Base-by-base conservation (phyloP, 768 basidiomycete species). In the Solioccasus polychromus region DNA sequence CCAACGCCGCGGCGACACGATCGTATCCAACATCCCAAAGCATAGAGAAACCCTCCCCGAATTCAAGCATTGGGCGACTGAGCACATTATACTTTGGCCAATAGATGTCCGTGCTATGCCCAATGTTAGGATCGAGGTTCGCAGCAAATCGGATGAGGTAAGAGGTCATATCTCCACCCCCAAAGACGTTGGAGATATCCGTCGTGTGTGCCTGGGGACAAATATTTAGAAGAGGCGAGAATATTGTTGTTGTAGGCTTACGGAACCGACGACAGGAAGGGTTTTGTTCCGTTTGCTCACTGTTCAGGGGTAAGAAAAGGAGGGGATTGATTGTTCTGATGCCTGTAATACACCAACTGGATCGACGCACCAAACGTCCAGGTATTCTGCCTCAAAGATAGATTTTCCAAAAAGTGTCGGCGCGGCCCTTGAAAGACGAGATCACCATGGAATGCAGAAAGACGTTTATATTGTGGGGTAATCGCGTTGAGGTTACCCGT, bases 361-460 rank as follows among this genome's bases (percentile, higher is more conserved):
- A 32, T 2, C n/a, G 8, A 45, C 56, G 5, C 38, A 61, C 59
- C 6, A 4, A 45, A 58, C 0, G 48, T 57, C 74, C 75, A 79
- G 3, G 66, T 67, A 5, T 67, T 65, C 54, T 71, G 71, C 35
- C 65, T 71, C 1, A 59, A 64, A 1, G 73, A 64, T 5, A 57
- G 55, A 19, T 64, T 44, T 25, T 72, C 54, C 24, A 80, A 53
- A 48, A 81, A 67, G 59, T 73, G 73, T 4, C 77, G 55, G 11
- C 78, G 60, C 35, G 79, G 73, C 0, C 66, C 74, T 45, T 80
- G 73, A 63, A 81, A 77, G 2, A 72, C 63, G 26, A 62, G 59
- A 48, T 82, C 80, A 0, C 79, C 79, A 37, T 68, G 66, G 48
- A 80, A 64, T 0, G 78, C 70, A 5, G 79, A 69, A 5, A 79